Conservation (phyloP, 2,329 filamentous ascomycete species). For the Exophiala oligosperma region DNA sequence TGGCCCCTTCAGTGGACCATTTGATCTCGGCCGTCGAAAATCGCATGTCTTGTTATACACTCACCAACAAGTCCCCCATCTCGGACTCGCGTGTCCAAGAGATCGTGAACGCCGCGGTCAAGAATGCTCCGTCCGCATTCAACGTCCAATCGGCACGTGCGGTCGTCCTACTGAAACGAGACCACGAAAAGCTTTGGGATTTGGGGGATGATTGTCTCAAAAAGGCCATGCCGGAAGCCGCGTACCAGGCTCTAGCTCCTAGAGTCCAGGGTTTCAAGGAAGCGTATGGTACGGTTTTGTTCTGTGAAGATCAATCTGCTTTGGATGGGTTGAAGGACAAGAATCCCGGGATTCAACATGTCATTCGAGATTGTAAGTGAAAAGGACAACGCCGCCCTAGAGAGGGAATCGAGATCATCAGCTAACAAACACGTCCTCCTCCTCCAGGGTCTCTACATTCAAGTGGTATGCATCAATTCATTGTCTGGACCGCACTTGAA, state of each 20-base stretch:
- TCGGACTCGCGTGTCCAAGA: slow-evolving; percentile 14
- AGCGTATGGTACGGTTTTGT: slow-evolving; percentile 78
- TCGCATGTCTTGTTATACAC: slow-evolving; percentile 16
- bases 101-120: slow-evolving; percentile 14
- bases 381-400: too few species aligned
- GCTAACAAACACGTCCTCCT: background rate
- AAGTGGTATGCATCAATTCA: slow-evolving; percentile 6
- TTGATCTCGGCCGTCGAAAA: background rate
- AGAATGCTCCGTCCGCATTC: slow-evolving; percentile 67
- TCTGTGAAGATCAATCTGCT: slow-evolving; percentile 75
- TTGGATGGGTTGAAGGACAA: slow-evolving; percentile 59
- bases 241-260: slow-evolving; percentile 1
- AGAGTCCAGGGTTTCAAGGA: slow-evolving; percentile 36
- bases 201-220: slow-evolving; percentile 47
- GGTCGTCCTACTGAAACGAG: slow-evolving; percentile 73
- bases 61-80: slow-evolving; percentile 18
- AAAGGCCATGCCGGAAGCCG: slow-evolving; percentile 8
- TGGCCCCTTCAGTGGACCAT: background rate
- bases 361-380: slow-evolving; percentile 62
- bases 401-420: background rate
- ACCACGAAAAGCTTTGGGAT: slow-evolving; percentile 89
- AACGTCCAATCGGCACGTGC: slow-evolving; percentile 82
- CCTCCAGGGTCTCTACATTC: slow-evolving; percentile 7
- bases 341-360: slow-evolving; percentile 67
- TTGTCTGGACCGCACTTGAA: slow-evolving; percentile 76